These are phyloP conservation scores for Colletotrichum lupini DNA, from an alignment of 2,329 filamentous ascomycete species.

Conservation along the genomic window DNA sequence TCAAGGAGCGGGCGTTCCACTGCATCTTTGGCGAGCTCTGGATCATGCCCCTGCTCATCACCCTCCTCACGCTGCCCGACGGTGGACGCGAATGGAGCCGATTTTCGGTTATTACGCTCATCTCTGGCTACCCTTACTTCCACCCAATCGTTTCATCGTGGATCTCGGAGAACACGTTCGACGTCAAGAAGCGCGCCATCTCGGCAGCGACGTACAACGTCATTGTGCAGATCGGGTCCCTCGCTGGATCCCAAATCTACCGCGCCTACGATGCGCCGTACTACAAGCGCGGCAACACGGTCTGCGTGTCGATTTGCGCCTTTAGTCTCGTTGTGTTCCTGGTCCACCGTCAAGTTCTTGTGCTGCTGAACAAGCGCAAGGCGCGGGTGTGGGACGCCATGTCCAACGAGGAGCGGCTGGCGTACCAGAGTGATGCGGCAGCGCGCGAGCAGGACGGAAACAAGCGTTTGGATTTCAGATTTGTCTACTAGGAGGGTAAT, in stretches of 20 bases:
- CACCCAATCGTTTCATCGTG: slow-evolving; percentile 65
- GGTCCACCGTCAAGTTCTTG: slow-evolving; percentile 56
- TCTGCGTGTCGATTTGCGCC: slow-evolving; percentile 63
- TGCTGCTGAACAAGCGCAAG: slow-evolving; percentile 49
- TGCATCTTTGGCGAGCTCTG: slow-evolving; percentile 61
- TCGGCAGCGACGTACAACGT: slow-evolving; percentile 65
- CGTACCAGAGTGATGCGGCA: slow-evolving; percentile 48
- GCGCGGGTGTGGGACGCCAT: slow-evolving; percentile 51
- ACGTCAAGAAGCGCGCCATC: slow-evolving; percentile 61
- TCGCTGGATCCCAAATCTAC: slow-evolving; percentile 60
- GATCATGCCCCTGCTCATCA: slow-evolving; percentile 65
- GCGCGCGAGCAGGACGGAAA: slow-evolving; percentile 58
- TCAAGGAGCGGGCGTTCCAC: slow-evolving; percentile 61
- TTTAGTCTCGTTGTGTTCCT: slow-evolving; percentile 62
- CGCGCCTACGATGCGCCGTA: slow-evolving; percentile 63
- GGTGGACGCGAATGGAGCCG: slow-evolving; percentile 61
- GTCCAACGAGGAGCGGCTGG: slow-evolving; percentile 51
- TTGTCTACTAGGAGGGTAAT: slow-evolving; percentile 14
- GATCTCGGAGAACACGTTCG: slow-evolving; percentile 61
- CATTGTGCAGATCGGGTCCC: slow-evolving; percentile 55
- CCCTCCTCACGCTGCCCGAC: slow-evolving; percentile 54
- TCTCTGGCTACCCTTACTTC: slow-evolving; percentile 68
- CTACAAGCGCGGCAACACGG: slow-evolving; percentile 68
- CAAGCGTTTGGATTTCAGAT: slow-evolving; percentile 47
- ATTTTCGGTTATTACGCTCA: slow-evolving; percentile 61